Conservation (phyloP, 2,329 filamentous ascomycete genomes). For the Pseudogymnoascus sp. region DNA sequence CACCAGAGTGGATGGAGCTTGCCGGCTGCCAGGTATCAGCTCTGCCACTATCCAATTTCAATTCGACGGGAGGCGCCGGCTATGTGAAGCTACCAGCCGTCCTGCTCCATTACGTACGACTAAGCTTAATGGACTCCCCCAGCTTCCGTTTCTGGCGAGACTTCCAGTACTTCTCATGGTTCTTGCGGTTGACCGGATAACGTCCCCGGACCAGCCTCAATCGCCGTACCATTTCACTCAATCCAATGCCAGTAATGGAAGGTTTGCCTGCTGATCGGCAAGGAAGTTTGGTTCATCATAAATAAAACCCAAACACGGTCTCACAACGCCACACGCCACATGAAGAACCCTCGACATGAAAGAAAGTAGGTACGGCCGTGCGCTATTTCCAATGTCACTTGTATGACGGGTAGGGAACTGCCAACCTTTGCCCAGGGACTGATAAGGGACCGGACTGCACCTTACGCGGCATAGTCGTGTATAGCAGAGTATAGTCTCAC, state of each 20-base stretch:
- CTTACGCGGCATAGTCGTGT: background rate
- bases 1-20: background rate
- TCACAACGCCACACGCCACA: background rate
- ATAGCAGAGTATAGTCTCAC: background rate
- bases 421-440: background rate
- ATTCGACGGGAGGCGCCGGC: background rate
- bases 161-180: background rate
- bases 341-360: background rate
- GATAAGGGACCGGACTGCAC: background rate
- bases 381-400: background rate
- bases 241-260: background rate
- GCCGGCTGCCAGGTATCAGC: background rate
- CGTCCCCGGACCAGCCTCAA: background rate
- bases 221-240: background rate
- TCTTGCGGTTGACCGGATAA: background rate
- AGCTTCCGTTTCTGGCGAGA: background rate
- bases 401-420: background rate
- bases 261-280: background rate
- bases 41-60: background rate
- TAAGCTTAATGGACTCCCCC: background rate
- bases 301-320: background rate
- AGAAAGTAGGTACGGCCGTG: background rate
- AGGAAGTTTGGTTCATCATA: background rate
- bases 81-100: background rate
- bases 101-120: background rate